Evolutionary conservation across 202 grass and related monocot genomes (phyloP).

Genomic region (Musa balbisiana): DNA sequence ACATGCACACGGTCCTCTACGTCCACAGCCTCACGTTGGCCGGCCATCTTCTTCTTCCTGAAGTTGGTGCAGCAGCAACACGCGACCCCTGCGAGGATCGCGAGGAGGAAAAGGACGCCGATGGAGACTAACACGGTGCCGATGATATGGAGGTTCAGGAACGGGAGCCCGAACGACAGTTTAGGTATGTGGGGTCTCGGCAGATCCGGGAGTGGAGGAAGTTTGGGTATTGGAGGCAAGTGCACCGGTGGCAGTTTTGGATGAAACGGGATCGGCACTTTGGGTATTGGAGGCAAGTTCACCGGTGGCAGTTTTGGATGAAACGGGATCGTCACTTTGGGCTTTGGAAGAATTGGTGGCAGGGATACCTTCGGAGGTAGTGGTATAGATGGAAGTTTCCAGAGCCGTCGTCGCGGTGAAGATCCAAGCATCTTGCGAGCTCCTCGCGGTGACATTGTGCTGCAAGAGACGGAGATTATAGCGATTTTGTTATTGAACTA

Average conservation of each 20-base stretch:
- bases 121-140: constrained; percentile 54
- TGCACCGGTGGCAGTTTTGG: constrained; percentile 24
- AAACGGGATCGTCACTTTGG: background rate
- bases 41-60: background rate
- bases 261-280: background rate
- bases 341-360: background rate
- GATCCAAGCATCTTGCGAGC: too few relatives aligned
- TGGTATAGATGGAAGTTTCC: background rate
- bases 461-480: too few relatives aligned
- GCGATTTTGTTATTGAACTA: too few relatives aligned
- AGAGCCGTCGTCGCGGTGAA: too few relatives aligned
- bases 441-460: constrained; percentile 13
- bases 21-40: constrained; percentile 40
- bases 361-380: constrained; percentile 23
- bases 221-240: constrained; percentile 4
- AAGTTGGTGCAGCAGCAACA: constrained; percentile 71
- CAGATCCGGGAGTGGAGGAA: constrained; percentile 30
- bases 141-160: constrained; percentile 44
- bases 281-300: background rate
- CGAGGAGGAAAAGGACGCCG: constrained; percentile 54
- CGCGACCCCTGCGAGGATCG: constrained; percentile 41
- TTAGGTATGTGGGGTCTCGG: constrained; percentile 30
- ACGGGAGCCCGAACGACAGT: constrained; percentile 31
- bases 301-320: background rate
- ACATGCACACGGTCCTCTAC: constrained; percentile 53